A percentile compares a stretch with the other conserved stretches of the same genome.
phyloP scores from a whole-genome alignment of 2,329 filamentous ascomycete genomes.

The Arthrocladium fulminans region DNA sequence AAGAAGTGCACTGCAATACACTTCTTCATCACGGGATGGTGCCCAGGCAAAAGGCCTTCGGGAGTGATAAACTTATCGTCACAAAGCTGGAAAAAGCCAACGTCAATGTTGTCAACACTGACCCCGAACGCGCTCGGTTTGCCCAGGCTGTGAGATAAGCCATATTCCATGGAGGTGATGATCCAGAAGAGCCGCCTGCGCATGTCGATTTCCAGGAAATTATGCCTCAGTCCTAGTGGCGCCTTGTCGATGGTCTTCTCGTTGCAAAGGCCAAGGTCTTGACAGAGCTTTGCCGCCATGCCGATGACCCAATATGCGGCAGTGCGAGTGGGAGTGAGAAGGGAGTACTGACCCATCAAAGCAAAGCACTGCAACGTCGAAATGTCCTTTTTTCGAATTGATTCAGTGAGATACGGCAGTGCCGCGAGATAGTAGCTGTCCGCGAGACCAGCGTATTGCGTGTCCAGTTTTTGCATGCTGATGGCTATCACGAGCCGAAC shows the following conservation, averaged over 20 bases:
- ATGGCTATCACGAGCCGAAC: conserved; percentile 89
- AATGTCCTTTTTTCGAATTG: conserved; percentile 79
- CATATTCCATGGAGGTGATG: conserved; percentile 78
- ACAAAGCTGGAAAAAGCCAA: conserved; percentile 72
- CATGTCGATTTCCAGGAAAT: conserved; percentile 78
- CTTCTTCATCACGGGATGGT: conserved; percentile 70
- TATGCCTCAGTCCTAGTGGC: conserved; percentile 50
- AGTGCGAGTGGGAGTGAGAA: conserved; percentile 82
- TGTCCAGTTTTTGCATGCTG: conserved; percentile 83
- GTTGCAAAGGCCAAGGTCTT: conserved; percentile 77
- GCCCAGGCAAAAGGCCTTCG: conserved; percentile 60
- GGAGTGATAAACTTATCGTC: conserved; percentile 76
- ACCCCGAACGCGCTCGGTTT: conserved; percentile 79
- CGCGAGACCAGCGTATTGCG: conserved; percentile 82
- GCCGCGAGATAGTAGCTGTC: conserved; percentile 93
- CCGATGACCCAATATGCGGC: conserved; percentile 91
- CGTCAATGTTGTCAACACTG: conserved; percentile 71
- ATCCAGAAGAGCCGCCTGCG: conserved; percentile 81
- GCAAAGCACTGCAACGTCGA: conserved; percentile 83
- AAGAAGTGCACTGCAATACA: conserved; percentile 85
- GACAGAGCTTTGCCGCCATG: conserved; percentile 75
- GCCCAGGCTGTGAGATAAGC: conserved; percentile 78
- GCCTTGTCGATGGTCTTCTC: conserved; percentile 73
- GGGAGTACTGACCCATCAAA: conserved; percentile 81
- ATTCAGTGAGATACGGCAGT: conserved; percentile 70